Evolutionary conservation across 1,139 yeast genomes (phyloP).

Genomic region (Blastobotrys elegans): DNA sequence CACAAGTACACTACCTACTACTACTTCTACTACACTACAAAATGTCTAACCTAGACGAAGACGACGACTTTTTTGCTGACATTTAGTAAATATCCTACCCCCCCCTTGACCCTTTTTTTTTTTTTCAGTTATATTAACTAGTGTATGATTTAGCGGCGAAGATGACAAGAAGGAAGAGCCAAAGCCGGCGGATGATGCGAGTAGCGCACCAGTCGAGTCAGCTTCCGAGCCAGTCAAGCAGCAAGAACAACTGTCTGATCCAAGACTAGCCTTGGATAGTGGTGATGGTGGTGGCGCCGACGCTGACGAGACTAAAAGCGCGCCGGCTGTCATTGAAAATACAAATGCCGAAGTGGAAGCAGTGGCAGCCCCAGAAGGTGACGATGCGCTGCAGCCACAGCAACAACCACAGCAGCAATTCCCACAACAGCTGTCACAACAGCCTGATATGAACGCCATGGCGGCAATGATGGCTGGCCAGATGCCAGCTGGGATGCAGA

Average conservation of each 20-base stretch:
- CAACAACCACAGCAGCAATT: neutral
- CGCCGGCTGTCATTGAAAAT: neutral
- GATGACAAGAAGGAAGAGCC: constrained; percentile 4
- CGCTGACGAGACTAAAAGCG: constrained; percentile 7
- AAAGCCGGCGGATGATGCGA: neutral
- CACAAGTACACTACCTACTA: no score
- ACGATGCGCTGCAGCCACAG: neutral
- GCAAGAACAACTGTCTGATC: no score
- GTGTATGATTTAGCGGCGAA: constrained; percentile 6
- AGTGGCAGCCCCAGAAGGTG: neutral
- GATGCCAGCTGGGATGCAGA: constrained; percentile 10
- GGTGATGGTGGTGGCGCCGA: neutral
- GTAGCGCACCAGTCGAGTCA: neutral
- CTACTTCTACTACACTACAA: neutral
- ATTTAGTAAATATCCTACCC: constrained; percentile 44
- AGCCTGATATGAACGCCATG: constrained; percentile 16
- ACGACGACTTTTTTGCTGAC: constrained; percentile 77
- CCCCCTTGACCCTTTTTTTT: neutral
- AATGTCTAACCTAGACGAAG: constrained; percentile 71
- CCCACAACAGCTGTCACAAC: constrained; percentile 13
- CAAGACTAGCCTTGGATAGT: no score
- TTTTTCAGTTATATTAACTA: neutral
- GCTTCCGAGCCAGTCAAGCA: constrained; percentile 3
- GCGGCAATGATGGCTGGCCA: constrained; percentile 26
- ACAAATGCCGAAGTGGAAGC: no score